phyloP scores from a whole-genome alignment of 2,329 filamentous ascomycete genomes.

The Calonectria leucothoes region DNA sequence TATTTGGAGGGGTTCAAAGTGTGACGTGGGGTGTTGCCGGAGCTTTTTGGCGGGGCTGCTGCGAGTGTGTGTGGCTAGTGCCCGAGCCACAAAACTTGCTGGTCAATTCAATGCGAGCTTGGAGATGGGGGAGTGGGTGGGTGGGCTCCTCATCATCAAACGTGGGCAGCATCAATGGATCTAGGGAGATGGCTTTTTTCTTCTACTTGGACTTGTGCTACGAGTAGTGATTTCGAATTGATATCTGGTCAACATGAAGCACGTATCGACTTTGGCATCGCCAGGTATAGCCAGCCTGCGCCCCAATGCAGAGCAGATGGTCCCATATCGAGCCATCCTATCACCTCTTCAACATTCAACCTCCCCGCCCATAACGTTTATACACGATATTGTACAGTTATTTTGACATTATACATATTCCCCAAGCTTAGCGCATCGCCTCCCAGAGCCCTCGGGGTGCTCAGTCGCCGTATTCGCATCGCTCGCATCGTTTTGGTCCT shows the following conservation, averaged over 20 bases:
- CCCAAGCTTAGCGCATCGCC: not conserved
- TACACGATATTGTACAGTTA: slow-evolving; percentile 21
- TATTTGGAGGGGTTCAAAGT: slow-evolving; percentile 25
- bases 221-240: not conserved
- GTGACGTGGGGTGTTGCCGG: slow-evolving; percentile 19
- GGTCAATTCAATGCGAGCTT: not conserved
- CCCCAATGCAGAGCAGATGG: not conserved
- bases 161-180: not conserved
- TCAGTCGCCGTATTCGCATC: not conserved
- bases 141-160: not conserved
- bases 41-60: slow-evolving; percentile 19
- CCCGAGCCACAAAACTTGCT: slow-evolving; percentile 15
- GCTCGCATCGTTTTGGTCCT: not conserved
- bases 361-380: not conserved
- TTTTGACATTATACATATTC: slow-evolving; percentile 15
- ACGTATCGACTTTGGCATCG: not conserved
- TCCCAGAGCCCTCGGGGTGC: not conserved
- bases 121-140: not conserved
- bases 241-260: not conserved
- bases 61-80: slow-evolving; percentile 13
- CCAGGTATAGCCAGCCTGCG: not conserved
- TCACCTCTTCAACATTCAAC: not conserved
- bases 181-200: not conserved
- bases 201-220: not conserved
- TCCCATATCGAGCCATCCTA: not conserved